Evolutionary conservation across 163 green algal species (phyloP), one percentile per base, ranked within the genome.

Genomic region (Prototheca wickerhamii): DNA sequence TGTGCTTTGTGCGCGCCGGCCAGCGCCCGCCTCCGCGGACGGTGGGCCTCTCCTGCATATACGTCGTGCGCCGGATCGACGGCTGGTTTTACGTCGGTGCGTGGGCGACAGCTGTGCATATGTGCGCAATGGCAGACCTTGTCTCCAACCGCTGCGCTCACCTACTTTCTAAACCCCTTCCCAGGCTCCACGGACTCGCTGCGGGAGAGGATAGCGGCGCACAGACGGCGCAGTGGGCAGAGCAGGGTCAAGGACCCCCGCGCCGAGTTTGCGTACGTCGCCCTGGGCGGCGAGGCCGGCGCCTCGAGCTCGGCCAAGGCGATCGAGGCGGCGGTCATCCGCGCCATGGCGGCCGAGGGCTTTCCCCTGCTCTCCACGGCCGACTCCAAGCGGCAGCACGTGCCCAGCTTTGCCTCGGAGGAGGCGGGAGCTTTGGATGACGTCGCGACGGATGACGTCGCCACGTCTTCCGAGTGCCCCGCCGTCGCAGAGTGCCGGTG

Each of bases 31-130:
- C 76, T 6, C 69, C 72, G 15, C 37, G 37, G 18, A 69, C 65
- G 1, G 56, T 67, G 4, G 70, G 65, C 42, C 28, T 30, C 18
- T 74, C 67, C 29, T 82, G 75, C 54, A 61, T 83, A 15, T 88
- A 88, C 44, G 66, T 84, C 17, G 40, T 77, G 29, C 43, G 67
- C 15, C 68, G 68, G 18, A 1, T 18, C 21, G 67, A 77, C 44
- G 79, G 72, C 29, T 59, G 54, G 26, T 83, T 81, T 23, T 85
- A 86, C 56, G 70, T 66, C 32, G 76, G 79, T 17, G 56, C 79
- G 69, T 40, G 12, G 15, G 40, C 40, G 12, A 15, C 40, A 23
- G 40, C 40, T n/a, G n/a, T n/a, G n/a, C n/a, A n/a, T n/a, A n/a
- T n/a, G n/a, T n/a, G n/a, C n/a, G n/a, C n/a, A n/a, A n/a, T n/a